These are phyloP conservation scores for Gaillardinia entomophila DNA, from an alignment of 805 yeast species.

Conservation along the genomic window DNA sequence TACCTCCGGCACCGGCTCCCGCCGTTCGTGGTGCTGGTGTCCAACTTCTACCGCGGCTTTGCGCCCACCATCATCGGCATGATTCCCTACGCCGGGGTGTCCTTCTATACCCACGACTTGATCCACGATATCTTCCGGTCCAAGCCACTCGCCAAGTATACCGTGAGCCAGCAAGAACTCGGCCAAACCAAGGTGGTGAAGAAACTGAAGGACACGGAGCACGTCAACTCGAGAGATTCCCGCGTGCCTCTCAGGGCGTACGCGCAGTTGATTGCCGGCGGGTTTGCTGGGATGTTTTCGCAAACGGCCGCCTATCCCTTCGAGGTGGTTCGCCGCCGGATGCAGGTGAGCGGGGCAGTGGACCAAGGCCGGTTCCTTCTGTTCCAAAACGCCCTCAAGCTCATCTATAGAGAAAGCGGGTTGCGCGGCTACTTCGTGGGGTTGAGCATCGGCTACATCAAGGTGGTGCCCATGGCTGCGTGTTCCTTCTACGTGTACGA, in stretches of 20 bases:
- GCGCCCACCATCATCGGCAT: slow-evolving; percentile 91
- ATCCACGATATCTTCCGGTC: slow-evolving; percentile 82
- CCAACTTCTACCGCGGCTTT: slow-evolving; percentile 90
- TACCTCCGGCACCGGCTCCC: slow-evolving; percentile 29
- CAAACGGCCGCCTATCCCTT: slow-evolving; percentile 97
- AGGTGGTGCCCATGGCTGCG: slow-evolving; percentile 95
- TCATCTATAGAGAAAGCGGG: slow-evolving; percentile 71
- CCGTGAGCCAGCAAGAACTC: slow-evolving; percentile 26
- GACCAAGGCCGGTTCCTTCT: slow-evolving; percentile 54
- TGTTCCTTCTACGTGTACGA: slow-evolving; percentile 95
- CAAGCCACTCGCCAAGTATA: slow-evolving; percentile 45
- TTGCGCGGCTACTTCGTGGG: slow-evolving; percentile 90
- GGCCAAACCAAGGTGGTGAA: slow-evolving; percentile 12
- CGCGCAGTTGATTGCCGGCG: slow-evolving; percentile 95
- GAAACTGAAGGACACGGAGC: slow-evolving; percentile 8
- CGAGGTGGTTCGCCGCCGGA: slow-evolving; percentile 87
- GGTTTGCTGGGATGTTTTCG: slow-evolving; percentile 89
- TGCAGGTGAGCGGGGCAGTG: slow-evolving; percentile 88
- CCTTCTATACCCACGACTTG: slow-evolving; percentile 89
- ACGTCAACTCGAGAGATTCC: slow-evolving; percentile 28
- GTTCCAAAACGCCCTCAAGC: slow-evolving; percentile 47
- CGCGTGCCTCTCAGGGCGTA: slow-evolving; percentile 73
- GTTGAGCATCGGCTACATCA: slow-evolving; percentile 87
- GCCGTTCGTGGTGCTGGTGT: slow-evolving; percentile 25
- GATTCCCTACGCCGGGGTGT: slow-evolving; percentile 97